A percentile compares a stretch with the other conserved stretches of the same genome.
phyloP scores from a whole-genome alignment of 169 alveolate species.

The Fabrea salina region DNA sequence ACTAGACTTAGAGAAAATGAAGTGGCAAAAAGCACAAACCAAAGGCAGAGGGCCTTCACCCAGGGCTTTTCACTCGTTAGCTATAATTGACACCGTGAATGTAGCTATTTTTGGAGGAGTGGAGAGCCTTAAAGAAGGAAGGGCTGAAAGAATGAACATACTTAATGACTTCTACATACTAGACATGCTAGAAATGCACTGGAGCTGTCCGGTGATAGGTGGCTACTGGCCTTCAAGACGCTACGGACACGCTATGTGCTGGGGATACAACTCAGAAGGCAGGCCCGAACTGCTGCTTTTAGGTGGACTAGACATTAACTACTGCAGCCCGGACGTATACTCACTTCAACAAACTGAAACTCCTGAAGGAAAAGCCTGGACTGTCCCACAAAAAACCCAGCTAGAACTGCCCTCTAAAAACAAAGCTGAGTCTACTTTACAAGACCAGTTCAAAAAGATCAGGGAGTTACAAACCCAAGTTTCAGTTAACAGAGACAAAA shows the following conservation, averaged over 20 bases:
- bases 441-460: constrained; percentile 23
- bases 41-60: constrained; percentile 36
- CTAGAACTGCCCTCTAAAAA: not conserved
- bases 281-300: constrained; percentile 6
- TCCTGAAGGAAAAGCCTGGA: constrained; percentile 20
- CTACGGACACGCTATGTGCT: constrained; percentile 29
- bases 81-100: not conserved
- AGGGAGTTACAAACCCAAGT: constrained; percentile 19
- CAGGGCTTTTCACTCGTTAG: constrained; percentile 28
- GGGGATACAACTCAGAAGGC: constrained; percentile 23
- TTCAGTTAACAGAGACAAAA: constrained; percentile 22
- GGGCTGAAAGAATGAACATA: constrained; percentile 32
- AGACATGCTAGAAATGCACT: constrained; percentile 23
- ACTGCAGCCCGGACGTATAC: constrained; percentile 3
- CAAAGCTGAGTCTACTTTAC: constrained; percentile 3
- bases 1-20: not conserved
- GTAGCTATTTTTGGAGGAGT: constrained; percentile 34
- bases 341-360: constrained; percentile 20
- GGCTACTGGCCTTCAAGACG: constrained; percentile 22
- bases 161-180: constrained; percentile 23
- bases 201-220: constrained; percentile 14
- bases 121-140: constrained; percentile 21
- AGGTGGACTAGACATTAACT: constrained; percentile 2
- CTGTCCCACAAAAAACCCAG: not conserved
- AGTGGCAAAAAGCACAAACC: not conserved